These are phyloP conservation scores for Candida xiaguanensis DNA, from an alignment of 805 yeast species.

Conservation along the genomic window DNA sequence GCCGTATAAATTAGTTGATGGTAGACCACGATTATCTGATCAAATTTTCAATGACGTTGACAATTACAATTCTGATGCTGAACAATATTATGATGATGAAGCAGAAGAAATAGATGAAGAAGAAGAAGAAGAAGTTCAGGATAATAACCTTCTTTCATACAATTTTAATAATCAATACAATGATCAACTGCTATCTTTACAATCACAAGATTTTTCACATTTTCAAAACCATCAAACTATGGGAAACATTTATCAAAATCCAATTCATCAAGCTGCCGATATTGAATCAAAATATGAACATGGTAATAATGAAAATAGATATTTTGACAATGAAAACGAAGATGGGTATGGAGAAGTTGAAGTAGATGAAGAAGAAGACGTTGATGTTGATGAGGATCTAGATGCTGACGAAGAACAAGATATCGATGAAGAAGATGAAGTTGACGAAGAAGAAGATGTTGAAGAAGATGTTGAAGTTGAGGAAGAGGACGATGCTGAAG, in stretches of 20 bases:
- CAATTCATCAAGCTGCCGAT: too few relatives aligned
- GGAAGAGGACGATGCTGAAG: constrained; percentile 20
- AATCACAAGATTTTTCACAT: background rate
- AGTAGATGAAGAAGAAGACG: constrained; percentile 31
- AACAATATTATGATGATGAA: background rate
- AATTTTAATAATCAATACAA: background rate
- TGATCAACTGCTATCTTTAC: background rate
- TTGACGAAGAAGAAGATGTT: constrained; percentile 6
- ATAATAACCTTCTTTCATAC: background rate
- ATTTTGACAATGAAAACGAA: too few relatives aligned
- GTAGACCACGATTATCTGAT: constrained; percentile 11
- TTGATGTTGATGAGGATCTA: constrained; percentile 27
- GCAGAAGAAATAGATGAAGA: constrained; percentile 12
- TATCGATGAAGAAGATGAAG: constrained; percentile 9
- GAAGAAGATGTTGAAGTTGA: constrained; percentile 6
- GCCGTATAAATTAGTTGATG: constrained; percentile 8
- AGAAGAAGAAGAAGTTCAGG: constrained; percentile 28
- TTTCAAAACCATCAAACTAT: background rate
- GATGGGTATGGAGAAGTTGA: constrained; percentile 6
- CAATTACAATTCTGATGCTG: constrained; percentile 3
- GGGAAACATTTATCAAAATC: too few relatives aligned
- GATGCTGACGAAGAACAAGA: constrained; percentile 3
- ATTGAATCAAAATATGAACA: too few relatives aligned
- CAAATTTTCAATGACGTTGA: background rate
- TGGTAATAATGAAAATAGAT: too few relatives aligned